A percentile compares a stretch with the other conserved stretches of the same genome.
These are phyloP conservation scores for Salvia rosmarinus DNA, from an alignment of 257 asterid species.

Conservation along the genomic window DNA sequence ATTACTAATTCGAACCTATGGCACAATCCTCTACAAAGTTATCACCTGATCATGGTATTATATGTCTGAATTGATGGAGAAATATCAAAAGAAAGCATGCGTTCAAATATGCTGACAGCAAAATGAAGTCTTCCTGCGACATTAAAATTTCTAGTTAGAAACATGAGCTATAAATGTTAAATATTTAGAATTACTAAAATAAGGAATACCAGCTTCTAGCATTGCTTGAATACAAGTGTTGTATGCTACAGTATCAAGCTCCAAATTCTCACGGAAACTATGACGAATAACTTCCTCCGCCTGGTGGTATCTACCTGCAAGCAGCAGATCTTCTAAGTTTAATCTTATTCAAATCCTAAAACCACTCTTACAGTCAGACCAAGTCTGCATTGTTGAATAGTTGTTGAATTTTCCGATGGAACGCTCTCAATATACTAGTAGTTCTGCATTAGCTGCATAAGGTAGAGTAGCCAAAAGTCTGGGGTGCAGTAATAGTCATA, in stretches of 20 bases:
- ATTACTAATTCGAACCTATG: constrained; percentile 8
- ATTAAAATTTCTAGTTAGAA: constrained; percentile 26
- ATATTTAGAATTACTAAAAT: not conserved
- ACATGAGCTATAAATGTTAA: constrained; percentile 20
- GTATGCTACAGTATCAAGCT: constrained; percentile 94
- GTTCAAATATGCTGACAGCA: constrained; percentile 73
- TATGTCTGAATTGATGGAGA: constrained; percentile 82
- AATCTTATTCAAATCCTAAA: constrained; percentile 8
- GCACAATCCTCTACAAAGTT: not conserved
- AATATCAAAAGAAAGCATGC: constrained; percentile 62
- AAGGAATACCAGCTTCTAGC: constrained; percentile 76
- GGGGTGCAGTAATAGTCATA: too few relatives aligned
- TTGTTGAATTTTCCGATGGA: constrained; percentile 9
- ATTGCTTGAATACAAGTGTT: constrained; percentile 88
- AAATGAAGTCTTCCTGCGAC: constrained; percentile 73
- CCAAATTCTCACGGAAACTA: constrained; percentile 59
- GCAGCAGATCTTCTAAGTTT: constrained; percentile 30
- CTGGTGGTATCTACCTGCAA: constrained; percentile 66
- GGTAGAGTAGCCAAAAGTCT: not conserved
- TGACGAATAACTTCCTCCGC: constrained; percentile 58
- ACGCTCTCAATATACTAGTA: not conserved
- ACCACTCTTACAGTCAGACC: constrained; percentile 28
- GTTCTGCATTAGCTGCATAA: constrained; percentile 7
- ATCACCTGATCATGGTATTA: constrained; percentile 91
- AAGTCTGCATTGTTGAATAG: not conserved